A percentile compares a stretch with the other conserved stretches of the same genome.
These are phyloP conservation scores for Hypomontagnella submonticulosa DNA, from an alignment of 495 filamentous ascomycete species.

Conservation along the genomic window DNA sequence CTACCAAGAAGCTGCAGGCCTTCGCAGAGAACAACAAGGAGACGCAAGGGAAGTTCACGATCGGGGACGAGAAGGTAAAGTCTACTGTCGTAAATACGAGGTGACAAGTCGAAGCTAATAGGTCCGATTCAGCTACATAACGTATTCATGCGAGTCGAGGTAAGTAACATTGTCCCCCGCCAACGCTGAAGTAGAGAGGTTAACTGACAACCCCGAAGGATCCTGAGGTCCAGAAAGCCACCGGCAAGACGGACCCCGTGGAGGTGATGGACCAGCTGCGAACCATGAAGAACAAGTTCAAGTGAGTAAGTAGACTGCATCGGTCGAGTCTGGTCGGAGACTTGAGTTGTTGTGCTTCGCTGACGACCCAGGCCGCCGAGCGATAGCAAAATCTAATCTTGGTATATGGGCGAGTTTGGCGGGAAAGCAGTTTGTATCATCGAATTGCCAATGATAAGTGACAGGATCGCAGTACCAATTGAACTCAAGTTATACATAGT, in stretches of 20 bases:
- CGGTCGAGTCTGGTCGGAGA: background rate
- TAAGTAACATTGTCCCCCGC: conserved; percentile 57
- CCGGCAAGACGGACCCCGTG: conserved; percentile 82
- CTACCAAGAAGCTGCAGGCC: conserved; percentile 77
- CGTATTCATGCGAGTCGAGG: conserved; percentile 92
- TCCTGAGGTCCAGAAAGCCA: conserved; percentile 82
- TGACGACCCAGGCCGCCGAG: conserved; percentile 36
- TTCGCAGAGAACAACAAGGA: conserved; percentile 84
- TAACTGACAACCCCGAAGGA: conserved; percentile 65
- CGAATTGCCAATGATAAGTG: background rate
- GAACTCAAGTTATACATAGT: too few species aligned
- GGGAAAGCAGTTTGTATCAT: background rate
- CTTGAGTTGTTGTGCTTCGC: conserved; percentile 4
- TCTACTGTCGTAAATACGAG: background rate
- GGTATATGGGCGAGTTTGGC: background rate
- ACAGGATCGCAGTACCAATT: background rate
- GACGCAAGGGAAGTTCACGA: conserved; percentile 96
- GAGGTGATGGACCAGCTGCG: conserved; percentile 87
- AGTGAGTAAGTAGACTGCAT: conserved; percentile 61
- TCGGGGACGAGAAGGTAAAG: conserved; percentile 93
- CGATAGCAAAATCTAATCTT: conserved; percentile 42
- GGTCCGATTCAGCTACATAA: conserved; percentile 77
- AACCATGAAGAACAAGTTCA: conserved; percentile 92
- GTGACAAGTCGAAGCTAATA: conserved; percentile 15
- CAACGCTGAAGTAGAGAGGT: background rate